Percentiles rank a stretch among this genome's conserved stretches.
These are phyloP conservation scores for Mycena belliarum DNA, from an alignment of 768 basidiomycete species.

Conservation along the genomic window DNA sequence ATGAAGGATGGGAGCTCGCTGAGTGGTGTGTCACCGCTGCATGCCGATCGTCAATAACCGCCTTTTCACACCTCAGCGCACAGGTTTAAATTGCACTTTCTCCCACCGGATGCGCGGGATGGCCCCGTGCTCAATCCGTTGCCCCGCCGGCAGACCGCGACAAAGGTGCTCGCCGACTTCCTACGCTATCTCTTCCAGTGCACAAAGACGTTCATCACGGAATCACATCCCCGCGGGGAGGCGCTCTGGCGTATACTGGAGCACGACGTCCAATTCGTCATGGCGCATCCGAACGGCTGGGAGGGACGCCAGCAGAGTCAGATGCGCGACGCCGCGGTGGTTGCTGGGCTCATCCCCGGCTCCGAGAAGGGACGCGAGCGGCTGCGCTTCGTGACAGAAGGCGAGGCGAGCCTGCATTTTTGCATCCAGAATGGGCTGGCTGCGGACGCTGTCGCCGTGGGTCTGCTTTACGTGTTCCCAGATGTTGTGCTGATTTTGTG, in stretches of 20 bases:
- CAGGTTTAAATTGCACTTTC: constrained; percentile 47
- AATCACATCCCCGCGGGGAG: constrained; percentile 39
- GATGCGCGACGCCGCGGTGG: constrained; percentile 47
- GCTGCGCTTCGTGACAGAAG: constrained; percentile 53
- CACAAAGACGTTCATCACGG: constrained; percentile 41
- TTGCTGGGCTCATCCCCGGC: constrained; percentile 45
- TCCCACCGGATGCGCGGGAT: constrained; percentile 33
- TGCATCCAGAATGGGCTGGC: constrained; percentile 44
- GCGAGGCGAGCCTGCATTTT: constrained; percentile 56
- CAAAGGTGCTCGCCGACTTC: constrained; percentile 50
- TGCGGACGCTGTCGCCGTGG: constrained; percentile 29
- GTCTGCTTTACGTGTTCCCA: constrained; percentile 1
- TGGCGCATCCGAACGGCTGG: constrained; percentile 63
- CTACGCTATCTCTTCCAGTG: constrained; percentile 44
- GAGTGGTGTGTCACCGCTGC: not conserved
- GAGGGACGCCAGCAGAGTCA: constrained; percentile 51
- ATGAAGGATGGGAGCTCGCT: constrained; percentile 9
- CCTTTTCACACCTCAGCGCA: too few relatives aligned
- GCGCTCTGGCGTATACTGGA: constrained; percentile 42
- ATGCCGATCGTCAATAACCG: not conserved
- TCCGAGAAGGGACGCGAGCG: constrained; percentile 37
- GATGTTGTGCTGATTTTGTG: constrained; percentile 14
- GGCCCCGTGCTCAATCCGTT: constrained; percentile 37
- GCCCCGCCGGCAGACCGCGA: constrained; percentile 40
- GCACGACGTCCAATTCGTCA: constrained; percentile 42